phyloP scores from a whole-genome alignment of 2,329 filamentous ascomycete genomes.

The Colletotrichum sp. region DNA sequence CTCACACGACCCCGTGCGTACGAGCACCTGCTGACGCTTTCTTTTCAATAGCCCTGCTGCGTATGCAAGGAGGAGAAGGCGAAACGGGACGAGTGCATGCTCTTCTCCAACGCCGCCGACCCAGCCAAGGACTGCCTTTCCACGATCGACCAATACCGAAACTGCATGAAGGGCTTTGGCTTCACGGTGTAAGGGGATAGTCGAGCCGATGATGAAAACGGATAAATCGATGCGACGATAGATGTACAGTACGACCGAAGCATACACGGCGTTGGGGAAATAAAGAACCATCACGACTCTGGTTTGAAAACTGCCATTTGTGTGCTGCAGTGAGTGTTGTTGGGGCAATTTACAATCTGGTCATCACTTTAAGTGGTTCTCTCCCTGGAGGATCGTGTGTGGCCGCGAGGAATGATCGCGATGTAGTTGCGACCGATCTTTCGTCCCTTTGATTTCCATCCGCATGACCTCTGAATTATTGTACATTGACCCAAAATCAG shows the following conservation, averaged over 20 bases:
- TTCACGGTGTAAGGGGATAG: slow-evolving; percentile 68
- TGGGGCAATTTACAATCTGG: background rate
- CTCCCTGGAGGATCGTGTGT: background rate
- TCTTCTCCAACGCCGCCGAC: slow-evolving; percentile 86
- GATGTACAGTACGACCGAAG: slow-evolving; percentile 20
- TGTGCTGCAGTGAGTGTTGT: background rate
- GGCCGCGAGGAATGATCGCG: background rate
- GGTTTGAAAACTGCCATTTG: background rate
- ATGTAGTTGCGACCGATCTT: background rate
- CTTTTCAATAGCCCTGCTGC: slow-evolving; percentile 78
- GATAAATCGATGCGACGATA: slow-evolving; percentile 11
- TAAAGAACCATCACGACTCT: slow-evolving; percentile 15
- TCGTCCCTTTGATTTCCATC: background rate
- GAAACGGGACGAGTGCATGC: slow-evolving; percentile 96
- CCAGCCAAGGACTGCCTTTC: slow-evolving; percentile 84
- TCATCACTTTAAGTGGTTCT: background rate
- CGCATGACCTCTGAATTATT: background rate
- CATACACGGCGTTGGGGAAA: slow-evolving; percentile 22
- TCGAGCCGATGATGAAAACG: background rate
- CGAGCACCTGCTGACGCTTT: background rate
- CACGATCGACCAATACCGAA: slow-evolving; percentile 84
- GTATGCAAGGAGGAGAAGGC: slow-evolving; percentile 97
- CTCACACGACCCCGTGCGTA: background rate
- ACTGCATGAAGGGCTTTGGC: slow-evolving; percentile 91
- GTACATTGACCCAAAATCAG: background rate